These are phyloP conservation scores for Acephala macrosclerotiorum DNA, from an alignment of 2,329 filamentous ascomycete species.

Conservation along the genomic window DNA sequence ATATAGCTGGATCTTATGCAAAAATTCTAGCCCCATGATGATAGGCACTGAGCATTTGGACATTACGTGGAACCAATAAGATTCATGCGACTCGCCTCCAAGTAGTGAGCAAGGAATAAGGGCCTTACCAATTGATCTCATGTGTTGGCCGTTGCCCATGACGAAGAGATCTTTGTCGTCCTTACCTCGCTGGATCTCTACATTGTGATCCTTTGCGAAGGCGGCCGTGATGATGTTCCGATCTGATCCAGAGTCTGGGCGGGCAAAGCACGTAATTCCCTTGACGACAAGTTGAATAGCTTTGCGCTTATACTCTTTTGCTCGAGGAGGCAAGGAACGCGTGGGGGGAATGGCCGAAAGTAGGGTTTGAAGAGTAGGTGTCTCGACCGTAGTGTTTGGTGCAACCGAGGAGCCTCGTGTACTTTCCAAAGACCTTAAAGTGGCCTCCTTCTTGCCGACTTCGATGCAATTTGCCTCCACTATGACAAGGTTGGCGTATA, in stretches of 20 bases:
- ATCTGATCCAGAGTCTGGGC: slow-evolving; percentile 24
- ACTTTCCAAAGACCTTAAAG: too few species aligned
- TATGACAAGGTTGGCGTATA: slow-evolving; percentile 84
- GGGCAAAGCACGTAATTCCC: slow-evolving; percentile 8
- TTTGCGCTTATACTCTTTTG: slow-evolving; percentile 15
- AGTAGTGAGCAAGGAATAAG: slow-evolving; percentile 5
- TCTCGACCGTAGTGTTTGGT: too few species aligned
- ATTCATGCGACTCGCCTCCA: background rate
- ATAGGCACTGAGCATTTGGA: slow-evolving; percentile 20
- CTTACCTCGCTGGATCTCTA: background rate
- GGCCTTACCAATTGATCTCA: slow-evolving; percentile 17
- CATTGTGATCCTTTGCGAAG: slow-evolving; percentile 17
- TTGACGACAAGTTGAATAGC: slow-evolving; percentile 14
- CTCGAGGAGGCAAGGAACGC: background rate
- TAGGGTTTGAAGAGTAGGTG: too few species aligned
- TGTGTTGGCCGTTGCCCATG: slow-evolving; percentile 7
- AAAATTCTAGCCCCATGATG: slow-evolving; percentile 19
- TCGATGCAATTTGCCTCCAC: slow-evolving; percentile 90
- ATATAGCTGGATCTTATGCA: slow-evolving; percentile 19
- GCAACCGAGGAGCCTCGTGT: too few species aligned
- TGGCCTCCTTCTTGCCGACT: slow-evolving; percentile 71
- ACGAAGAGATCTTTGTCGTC: slow-evolving; percentile 1
- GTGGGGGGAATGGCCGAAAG: too few species aligned
- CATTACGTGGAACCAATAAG: slow-evolving; percentile 22
- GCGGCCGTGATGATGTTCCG: slow-evolving; percentile 18